Base-by-base conservation (phyloP, 1,139 yeast genomes). In the Pneumocystis canis region DNA sequence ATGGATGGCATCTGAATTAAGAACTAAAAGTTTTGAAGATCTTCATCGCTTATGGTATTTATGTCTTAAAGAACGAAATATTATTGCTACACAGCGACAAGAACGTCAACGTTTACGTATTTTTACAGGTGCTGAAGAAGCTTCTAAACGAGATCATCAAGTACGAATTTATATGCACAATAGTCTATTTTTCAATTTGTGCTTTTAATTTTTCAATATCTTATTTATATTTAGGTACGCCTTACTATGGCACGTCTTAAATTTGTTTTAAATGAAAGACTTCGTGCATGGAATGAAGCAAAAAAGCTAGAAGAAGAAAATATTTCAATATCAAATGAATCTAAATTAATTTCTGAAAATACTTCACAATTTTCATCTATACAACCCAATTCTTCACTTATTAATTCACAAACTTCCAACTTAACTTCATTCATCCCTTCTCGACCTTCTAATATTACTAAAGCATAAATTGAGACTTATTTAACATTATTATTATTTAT, bases 21-120 rank as follows among this genome's bases (percentile, higher is more conserved):
- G 99, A 74, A 81, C 94, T 66, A 94, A 92, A 73, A 83, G 89
- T 18, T 94, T 89, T 71, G 95, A 89, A 58, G 98, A 92, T 73
- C 77, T 92, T 70, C 98, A 94, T 74, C 81, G 83, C 60, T 79
- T 92, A 69, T 92, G 98, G 97, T 90, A 89, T 73, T 79, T 85
- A 60, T 83, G 90, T 68, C 76, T 92, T 68, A 87, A 84, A 71
- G 96, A 92, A 73, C 79, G 95, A 68, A 94, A 92, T 74, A 77
- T 83, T 54, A 74, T 92, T 65, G 84, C 84, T 47, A 81, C 96
- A 70, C 98, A 94, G 73, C 78, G 79, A 62, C 82, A 84, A 67
- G 74, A 82, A 59, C 69, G 78, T 62, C 70, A 69, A 60, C 71
- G 75, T 30, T 59, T 65, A n/a, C 41, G 54, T 35, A 20, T 65